Evolutionary conservation across 208 protist species (phyloP), one percentile per base, ranked within the genome.

Genomic region (Wallacemonas collosoma): DNA sequence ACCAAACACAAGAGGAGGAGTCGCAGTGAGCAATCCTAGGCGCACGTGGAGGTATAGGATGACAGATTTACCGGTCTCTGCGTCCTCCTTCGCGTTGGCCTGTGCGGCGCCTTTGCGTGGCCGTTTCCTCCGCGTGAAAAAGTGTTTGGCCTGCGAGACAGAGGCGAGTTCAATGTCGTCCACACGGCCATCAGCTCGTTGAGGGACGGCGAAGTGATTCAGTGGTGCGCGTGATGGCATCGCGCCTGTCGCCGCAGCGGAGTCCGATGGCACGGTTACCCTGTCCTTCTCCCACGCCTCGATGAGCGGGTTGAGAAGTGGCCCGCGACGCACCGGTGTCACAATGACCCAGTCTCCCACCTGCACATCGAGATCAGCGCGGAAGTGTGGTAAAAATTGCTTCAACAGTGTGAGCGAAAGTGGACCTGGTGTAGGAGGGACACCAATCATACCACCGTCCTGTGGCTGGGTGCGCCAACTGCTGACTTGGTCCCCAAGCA

Each of bases 301-400:
- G 40, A 94, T 86, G 40, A 96, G 75, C 8, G 91, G 91, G 26
- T 71, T 55, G 3, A 96, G 73, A 64, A 94, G 64, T 2, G 76
- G 57, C 1, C 51, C 72, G 12, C 77, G 77, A 11, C 91, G 86
- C 50, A 54, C 47, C 36, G 88, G 85, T 36, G 79, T 77, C 38
- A 96, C 72, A n/a, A 94, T 61, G 47, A 96, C 87, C 89, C 91
- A 96, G 39, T 94, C 91, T 1, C 91, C 91, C 3, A 93, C 80
- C 67, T 94, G 88, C 26, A 79, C 71, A 47, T 96, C 91, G 12
- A 51, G 71, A 17, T 73, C 70, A 14, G 87, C 54, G 47, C 90
- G 78, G 64, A 96, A 94, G 47, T 88, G 82, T 45, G 91, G 91
- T 57, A 96, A 55, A 68, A 87, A 88, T 60, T 60, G 64, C 55